A percentile compares a stretch with the other conserved stretches of the same genome.
These are phyloP conservation scores for Pelargonium fulgidum DNA, from an alignment of 441 rosid species.

Conservation along the genomic window DNA sequence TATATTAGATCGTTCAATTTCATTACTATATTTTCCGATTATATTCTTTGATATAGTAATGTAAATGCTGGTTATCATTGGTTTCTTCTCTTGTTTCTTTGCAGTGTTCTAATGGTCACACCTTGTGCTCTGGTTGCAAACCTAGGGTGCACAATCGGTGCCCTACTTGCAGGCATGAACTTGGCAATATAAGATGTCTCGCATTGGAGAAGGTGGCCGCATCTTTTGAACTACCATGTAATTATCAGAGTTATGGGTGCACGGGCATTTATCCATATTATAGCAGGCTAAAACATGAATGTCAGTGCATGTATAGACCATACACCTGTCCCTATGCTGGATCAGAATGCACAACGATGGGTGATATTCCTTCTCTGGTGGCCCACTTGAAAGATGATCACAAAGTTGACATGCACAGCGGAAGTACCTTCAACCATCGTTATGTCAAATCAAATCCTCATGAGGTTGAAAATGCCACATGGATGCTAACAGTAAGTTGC, in stretches of 20 bases:
- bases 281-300: constrained; percentile 68
- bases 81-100: neutral
- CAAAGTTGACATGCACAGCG: constrained; percentile 82
- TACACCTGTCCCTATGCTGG: constrained; percentile 82
- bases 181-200: constrained; percentile 77
- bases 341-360: constrained; percentile 61
- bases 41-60: neutral
- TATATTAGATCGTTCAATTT: no score
- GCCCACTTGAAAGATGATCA: constrained; percentile 69
- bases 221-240: constrained; percentile 68
- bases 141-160: constrained; percentile 58
- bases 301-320: constrained; percentile 55
- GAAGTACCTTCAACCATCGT: constrained; percentile 69
- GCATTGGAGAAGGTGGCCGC: constrained; percentile 75
- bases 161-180: constrained; percentile 72
- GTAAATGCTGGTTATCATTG: neutral
- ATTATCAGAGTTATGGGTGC: constrained; percentile 58
- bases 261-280: constrained; percentile 61
- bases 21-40: no score
- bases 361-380: constrained; percentile 57
- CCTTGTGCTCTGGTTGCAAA: constrained; percentile 70
- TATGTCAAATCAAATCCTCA: constrained; percentile 71
- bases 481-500: constrained; percentile 64
- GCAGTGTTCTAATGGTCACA: constrained; percentile 83
- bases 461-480: constrained; percentile 78